Base-by-base conservation (phyloP, 768 basidiomycete genomes). In the Boletales sp. region DNA sequence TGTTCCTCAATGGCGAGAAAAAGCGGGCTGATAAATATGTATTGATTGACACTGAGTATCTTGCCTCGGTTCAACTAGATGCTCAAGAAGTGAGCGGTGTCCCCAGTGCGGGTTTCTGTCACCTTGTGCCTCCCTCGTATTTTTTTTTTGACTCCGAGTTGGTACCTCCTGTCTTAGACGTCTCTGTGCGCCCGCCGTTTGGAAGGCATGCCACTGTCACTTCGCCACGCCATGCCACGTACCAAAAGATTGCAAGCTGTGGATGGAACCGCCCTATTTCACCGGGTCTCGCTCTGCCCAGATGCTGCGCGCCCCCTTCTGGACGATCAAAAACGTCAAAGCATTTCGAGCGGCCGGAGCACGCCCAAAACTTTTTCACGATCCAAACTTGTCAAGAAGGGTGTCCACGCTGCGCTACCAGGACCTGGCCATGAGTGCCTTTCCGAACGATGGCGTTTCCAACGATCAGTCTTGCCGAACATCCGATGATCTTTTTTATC, bases 321-420 rank as follows among this genome's bases (percentile, higher is more conserved):
- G 41, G 45, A 63, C 45, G 51, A 63, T 59, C 55, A 41, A 61
- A 57, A 51, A 55, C 46, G 48, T 51, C 60, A 62, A 53, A n/a
- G 28, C 33, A 53, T 43, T 55, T 48, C 37, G 43, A 51, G 42
- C 49, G 35, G 34, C 36, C 48, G 35, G 37, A 13, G 15, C 39
- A 48, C 46, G 37, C 51, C 33, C 34, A 41, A 37, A 43, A 51
- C 2, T 9, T 15, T 51, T 54, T 65, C 50, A 57, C 53, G 49
- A 46, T 50, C 62, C 53, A 50, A 59, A 53, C 48, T 34, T 19
- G 50, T 53, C 53, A 13, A 55, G 46, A 49, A 56, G 41, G 49
- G 19, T 7, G 38, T 46, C 43, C 57, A 59, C 41, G 52, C 50
- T 41, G 57, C 51, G 39, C 8, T 11, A 25, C 30, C 36, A 25